A percentile compares a stretch with the other conserved stretches of the same genome.
Evolutionary conservation across 148 eudicot species (phyloP).

Genomic region (Pharnaceum exiguum): DNA sequence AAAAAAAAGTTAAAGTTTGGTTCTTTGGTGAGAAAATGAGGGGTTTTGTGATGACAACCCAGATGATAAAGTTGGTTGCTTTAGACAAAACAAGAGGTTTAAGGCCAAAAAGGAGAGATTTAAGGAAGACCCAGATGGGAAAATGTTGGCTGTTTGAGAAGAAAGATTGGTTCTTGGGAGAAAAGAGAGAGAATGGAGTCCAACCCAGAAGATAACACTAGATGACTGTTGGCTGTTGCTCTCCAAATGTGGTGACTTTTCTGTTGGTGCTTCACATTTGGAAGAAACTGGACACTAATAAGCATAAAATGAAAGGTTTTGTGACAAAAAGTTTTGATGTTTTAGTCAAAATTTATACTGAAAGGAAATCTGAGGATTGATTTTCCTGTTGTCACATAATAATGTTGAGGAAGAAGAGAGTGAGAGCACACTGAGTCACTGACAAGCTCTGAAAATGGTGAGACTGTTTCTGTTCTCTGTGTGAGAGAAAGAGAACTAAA

Average conservation of each 20-base stretch:
- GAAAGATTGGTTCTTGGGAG: background rate
- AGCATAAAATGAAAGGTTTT: background rate
- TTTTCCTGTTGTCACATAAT: background rate
- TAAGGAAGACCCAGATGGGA: background rate
- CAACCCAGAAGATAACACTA: background rate
- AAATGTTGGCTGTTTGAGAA: background rate
- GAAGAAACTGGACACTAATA: background rate
- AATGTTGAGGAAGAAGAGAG: conserved; percentile 13
- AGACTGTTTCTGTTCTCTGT: too few species aligned
- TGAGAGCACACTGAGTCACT: conserved; percentile 24
- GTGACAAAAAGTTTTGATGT: background rate
- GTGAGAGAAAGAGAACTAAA: conserved; percentile 14
- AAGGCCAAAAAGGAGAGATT: background rate
- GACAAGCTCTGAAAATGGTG: conserved; percentile 31
- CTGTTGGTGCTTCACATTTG: conserved; percentile 1
- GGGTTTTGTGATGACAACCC: background rate
- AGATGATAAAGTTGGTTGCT: background rate
- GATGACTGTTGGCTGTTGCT: background rate
- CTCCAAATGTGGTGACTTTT: background rate
- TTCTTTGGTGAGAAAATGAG: background rate
- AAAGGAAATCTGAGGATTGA: background rate
- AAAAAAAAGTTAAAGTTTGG: background rate
- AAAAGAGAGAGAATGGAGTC: background rate
- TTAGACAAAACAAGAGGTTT: background rate
- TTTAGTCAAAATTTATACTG: background rate